Percentiles rank a stretch among this genome's conserved stretches.
Evolutionary conservation across 805 yeast genomes (phyloP).

Genomic region (Danielozyma ontarioensis): DNA sequence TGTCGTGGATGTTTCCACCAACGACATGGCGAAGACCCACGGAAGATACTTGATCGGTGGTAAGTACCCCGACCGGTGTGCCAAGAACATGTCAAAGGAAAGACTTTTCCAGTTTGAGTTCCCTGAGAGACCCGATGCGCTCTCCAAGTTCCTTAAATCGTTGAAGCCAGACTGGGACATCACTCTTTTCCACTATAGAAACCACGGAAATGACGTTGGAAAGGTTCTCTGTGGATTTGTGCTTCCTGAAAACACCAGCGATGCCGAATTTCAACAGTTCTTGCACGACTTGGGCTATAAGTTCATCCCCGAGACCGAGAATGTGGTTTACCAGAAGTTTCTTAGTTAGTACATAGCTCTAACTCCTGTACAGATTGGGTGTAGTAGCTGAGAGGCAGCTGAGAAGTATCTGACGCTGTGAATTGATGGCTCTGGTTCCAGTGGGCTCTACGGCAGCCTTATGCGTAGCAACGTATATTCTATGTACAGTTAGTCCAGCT

Average conservation of each 20-base stretch:
- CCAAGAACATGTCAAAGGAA: constrained; percentile 57
- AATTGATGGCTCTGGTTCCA: no score
- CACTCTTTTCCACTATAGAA: constrained; percentile 92
- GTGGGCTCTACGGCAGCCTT: no score
- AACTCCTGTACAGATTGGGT: no score
- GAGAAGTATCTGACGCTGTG: no score
- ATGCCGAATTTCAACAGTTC: constrained; percentile 60
- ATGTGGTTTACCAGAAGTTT: constrained; percentile 79
- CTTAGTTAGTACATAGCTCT: no score
- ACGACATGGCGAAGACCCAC: constrained; percentile 93
- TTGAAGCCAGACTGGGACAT: constrained; percentile 83
- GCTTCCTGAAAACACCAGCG: constrained; percentile 65
- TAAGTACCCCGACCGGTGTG: constrained; percentile 39
- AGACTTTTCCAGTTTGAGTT: constrained; percentile 81
- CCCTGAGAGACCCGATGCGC: constrained; percentile 97
- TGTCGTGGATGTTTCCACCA: constrained; percentile 82
- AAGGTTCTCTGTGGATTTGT: constrained; percentile 87
- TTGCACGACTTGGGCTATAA: constrained; percentile 70
- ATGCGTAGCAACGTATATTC: background rate
- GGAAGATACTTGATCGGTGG: constrained; percentile 98
- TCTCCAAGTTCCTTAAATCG: constrained; percentile 69
- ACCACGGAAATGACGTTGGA: constrained; percentile 94
- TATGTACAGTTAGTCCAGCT: constrained; percentile 14
- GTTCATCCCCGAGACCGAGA: constrained; percentile 76
- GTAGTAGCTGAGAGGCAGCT: no score